Conservation (phyloP, 371 early-diverging fungal genomes). For the Funneliformis caledonium region DNA sequence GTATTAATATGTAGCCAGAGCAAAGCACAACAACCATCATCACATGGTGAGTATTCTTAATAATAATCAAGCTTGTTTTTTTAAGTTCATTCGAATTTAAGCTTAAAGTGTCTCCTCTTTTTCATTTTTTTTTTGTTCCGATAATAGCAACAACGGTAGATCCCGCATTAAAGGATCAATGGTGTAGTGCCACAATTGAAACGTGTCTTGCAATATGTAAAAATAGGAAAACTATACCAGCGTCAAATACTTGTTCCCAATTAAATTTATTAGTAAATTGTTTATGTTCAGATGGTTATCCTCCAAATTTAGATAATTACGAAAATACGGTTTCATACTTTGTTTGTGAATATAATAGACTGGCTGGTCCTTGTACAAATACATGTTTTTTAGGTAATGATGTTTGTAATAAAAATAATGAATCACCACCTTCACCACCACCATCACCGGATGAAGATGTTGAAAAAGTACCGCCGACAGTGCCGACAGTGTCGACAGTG, state of each 20-base stretch:
- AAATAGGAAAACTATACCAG: not conserved
- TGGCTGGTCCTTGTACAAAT: not conserved
- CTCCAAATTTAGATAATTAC: not conserved
- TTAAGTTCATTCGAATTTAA: too few relatives aligned
- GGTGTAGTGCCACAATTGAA: not conserved
- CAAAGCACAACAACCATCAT: too few relatives aligned
- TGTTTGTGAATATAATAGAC: not conserved
- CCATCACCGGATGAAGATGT: not conserved
- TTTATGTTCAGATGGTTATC: not conserved
- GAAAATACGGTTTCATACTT: not conserved
- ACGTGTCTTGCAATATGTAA: not conserved
- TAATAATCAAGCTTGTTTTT: too few relatives aligned
- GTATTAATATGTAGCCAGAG: too few relatives aligned
- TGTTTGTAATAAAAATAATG: not conserved
- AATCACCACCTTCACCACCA: not conserved
- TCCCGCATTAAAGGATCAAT: not conserved
- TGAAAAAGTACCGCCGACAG: too few relatives aligned
- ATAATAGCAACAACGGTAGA: not conserved
- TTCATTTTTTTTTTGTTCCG: too few relatives aligned
- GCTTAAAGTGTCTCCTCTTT: too few relatives aligned
- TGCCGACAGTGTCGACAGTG: too few relatives aligned
- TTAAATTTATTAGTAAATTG: not conserved
- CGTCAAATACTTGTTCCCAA: not conserved
- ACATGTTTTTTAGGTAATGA: not conserved
- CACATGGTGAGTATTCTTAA: too few relatives aligned